phyloP scores from a whole-genome alignment of 257 asterid species.

The Salvia rosmarinus region DNA sequence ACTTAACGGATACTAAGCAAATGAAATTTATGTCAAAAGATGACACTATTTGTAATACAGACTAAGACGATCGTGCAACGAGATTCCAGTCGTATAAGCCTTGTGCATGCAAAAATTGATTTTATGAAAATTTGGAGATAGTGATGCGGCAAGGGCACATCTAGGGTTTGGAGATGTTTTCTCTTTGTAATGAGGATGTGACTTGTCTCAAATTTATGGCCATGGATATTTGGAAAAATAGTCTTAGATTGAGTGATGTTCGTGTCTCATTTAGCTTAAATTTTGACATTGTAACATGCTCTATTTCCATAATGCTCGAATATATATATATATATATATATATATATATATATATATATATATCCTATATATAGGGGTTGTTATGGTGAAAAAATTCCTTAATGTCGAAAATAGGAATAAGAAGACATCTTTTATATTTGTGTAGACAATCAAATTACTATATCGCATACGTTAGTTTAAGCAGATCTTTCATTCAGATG shows the following conservation, averaged over 20 bases:
- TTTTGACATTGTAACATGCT: slow-evolving; percentile 41
- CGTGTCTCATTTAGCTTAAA: slow-evolving; percentile 40
- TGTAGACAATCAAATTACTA: too few relatives aligned
- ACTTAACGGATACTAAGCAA: too few relatives aligned
- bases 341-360: background rate
- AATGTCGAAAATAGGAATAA: too few relatives aligned
- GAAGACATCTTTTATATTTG: too few relatives aligned
- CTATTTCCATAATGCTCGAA: slow-evolving; percentile 7
- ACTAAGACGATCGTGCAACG: background rate
- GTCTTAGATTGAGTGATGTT: slow-evolving; percentile 27
- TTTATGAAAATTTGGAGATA: background rate
- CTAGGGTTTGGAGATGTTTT: slow-evolving; percentile 72
- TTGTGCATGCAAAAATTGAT: background rate
- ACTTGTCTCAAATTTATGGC: slow-evolving; percentile 67
- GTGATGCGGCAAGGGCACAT: slow-evolving; percentile 58
- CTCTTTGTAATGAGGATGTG: slow-evolving; percentile 57
- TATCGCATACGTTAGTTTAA: too few relatives aligned
- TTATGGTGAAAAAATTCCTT: too few relatives aligned
- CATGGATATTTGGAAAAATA: slow-evolving; percentile 37
- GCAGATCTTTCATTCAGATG: too few relatives aligned
- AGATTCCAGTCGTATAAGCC: background rate
- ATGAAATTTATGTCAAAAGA: too few relatives aligned
- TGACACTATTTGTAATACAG: background rate
- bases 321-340: background rate
- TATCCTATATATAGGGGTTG: too few relatives aligned